These are phyloP conservation scores for Samsoniella hepiali DNA, from an alignment of 2,329 filamentous ascomycete genomes.

Conservation along the genomic window DNA sequence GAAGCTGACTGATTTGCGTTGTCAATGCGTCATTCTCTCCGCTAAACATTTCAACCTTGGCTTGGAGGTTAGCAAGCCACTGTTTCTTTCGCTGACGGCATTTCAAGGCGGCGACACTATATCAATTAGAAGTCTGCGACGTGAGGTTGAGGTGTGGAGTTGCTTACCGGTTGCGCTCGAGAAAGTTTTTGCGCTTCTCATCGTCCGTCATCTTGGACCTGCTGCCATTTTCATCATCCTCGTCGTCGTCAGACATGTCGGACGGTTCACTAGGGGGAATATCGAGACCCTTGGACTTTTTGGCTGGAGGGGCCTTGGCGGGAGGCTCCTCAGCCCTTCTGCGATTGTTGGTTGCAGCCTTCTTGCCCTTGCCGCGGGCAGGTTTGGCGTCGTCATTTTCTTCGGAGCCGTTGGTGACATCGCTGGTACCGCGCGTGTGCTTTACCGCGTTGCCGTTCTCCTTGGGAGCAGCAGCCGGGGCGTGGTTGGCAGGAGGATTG, in stretches of 20 bases:
- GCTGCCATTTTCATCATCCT: conserved; percentile 55
- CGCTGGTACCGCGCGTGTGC: conserved; percentile 58
- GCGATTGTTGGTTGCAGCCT: conserved; percentile 62
- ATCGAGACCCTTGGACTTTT: conserved; percentile 61
- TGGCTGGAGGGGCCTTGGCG: conserved; percentile 60
- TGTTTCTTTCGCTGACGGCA: conserved; percentile 98
- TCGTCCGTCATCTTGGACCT: conserved; percentile 93
- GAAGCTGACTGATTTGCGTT: conserved; percentile 75
- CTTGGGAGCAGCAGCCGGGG: conserved; percentile 43
- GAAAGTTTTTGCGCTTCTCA: conserved; percentile 96
- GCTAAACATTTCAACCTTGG: conserved; percentile 90
- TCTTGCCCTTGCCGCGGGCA: conserved; percentile 67
- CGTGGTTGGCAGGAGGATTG: conserved; percentile 42
- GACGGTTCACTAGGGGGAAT: conserved; percentile 22
- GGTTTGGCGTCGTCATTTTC: conserved; percentile 68
- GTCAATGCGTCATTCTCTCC: conserved; percentile 87
- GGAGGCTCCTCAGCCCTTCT: conserved; percentile 72
- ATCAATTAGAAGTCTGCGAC: conserved; percentile 25
- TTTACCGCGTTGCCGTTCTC: conserved; percentile 46
- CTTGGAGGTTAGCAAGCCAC: conserved; percentile 92
- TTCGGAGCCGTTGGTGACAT: conserved; percentile 69
- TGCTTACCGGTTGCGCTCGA: conserved; percentile 88
- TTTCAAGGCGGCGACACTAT: conserved; percentile 89
- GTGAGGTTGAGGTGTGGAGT: not conserved
- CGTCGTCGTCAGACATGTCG: conserved; percentile 50